Base-by-base conservation (phyloP, 768 basidiomycete species). In the Grammothele lineata region DNA sequence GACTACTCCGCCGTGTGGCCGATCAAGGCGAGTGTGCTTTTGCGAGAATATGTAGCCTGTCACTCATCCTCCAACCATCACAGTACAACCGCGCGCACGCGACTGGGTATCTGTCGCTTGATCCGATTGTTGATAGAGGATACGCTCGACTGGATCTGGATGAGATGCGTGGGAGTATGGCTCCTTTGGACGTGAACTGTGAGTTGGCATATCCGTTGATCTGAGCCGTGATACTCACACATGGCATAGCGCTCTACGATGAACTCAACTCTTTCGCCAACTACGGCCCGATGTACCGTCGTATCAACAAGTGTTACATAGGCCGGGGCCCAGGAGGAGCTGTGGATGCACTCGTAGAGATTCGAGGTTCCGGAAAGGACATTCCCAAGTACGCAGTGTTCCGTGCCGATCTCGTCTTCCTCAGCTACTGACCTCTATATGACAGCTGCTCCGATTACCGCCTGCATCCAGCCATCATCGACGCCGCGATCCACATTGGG, bases 401-500 rank as follows among this genome's bases (percentile, higher is more conserved):
- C n/a, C n/a, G n/a, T n/a, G n/a, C n/a, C n/a, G n/a, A n/a, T n/a
- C n/a, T n/a, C n/a, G n/a, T n/a, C n/a, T n/a, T n/a, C n/a, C n/a
- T n/a, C n/a, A n/a, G n/a, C n/a, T n/a, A n/a, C n/a, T n/a, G n/a
- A n/a, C n/a, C n/a, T n/a, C n/a, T n/a, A n/a, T n/a, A n/a, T n/a
- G n/a, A n/a, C 35, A 67, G 65, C 22, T 23, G 46, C 11, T 42
- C 47, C 11, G 55, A 60, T n/a, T 68, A 69, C 43, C 22, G 58
- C 38, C 48, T 69, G 12, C 64, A 70, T 43, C 69, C 70, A 2
- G 66, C 67, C 3, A 62, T 70, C 17, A 49, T 73, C 5, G 71
- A 72, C 44, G 61, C 66, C 1, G 65, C 64, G 32, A 37, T 72
- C 4, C 70, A 71, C 24, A 54, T 62, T 34, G 45, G 60, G 8